Conservation (phyloP, 2,329 filamentous ascomycete species). For the Aspergillus ochraceoroseus region DNA sequence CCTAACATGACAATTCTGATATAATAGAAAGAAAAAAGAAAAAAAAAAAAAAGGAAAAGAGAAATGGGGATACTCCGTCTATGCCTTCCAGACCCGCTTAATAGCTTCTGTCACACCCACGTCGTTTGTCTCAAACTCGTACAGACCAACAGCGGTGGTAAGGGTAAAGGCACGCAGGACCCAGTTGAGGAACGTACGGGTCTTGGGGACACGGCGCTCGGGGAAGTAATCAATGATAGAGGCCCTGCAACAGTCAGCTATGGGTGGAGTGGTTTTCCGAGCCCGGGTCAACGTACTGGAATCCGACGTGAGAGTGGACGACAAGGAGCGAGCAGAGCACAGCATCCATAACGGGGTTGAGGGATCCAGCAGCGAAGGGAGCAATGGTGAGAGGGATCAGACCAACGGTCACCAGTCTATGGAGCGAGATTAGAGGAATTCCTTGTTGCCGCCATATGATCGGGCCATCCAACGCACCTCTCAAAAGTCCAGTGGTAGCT, state of each 20-base stretch:
- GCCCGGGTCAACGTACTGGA: slow-evolving; percentile 66
- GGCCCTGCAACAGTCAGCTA: slow-evolving; percentile 45
- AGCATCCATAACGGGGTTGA: slow-evolving; percentile 86
- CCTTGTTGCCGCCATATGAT: neutral
- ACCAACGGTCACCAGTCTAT: slow-evolving; percentile 67
- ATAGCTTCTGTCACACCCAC: slow-evolving; percentile 88
- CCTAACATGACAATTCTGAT: slow-evolving; percentile 24
- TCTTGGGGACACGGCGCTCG: slow-evolving; percentile 60
- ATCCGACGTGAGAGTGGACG: slow-evolving; percentile 92
- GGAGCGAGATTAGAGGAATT: slow-evolving; percentile 1
- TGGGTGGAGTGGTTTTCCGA: too few species aligned
- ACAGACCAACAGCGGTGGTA: slow-evolving; percentile 78
- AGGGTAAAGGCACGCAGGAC: slow-evolving; percentile 71
- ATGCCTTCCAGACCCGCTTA: slow-evolving; percentile 82
- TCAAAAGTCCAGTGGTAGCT: slow-evolving; percentile 99
- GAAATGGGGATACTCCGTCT: slow-evolving; percentile 29
- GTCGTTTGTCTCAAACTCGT: slow-evolving; percentile 99
- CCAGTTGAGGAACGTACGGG: slow-evolving; percentile 68
- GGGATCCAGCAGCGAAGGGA: slow-evolving; percentile 84
- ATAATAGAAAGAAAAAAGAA: slow-evolving; percentile 25
- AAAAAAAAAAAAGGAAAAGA: slow-evolving; percentile 23
- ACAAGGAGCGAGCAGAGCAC: slow-evolving; percentile 76
- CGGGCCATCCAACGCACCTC: slow-evolving; percentile 46
- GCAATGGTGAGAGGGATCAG: slow-evolving; percentile 83
- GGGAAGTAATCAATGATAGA: slow-evolving; percentile 91